A percentile compares a stretch with the other conserved stretches of the same genome.
These are phyloP conservation scores for Parascedosporium putredinis DNA, from an alignment of 2,329 filamentous ascomycete genomes.

Conservation along the genomic window DNA sequence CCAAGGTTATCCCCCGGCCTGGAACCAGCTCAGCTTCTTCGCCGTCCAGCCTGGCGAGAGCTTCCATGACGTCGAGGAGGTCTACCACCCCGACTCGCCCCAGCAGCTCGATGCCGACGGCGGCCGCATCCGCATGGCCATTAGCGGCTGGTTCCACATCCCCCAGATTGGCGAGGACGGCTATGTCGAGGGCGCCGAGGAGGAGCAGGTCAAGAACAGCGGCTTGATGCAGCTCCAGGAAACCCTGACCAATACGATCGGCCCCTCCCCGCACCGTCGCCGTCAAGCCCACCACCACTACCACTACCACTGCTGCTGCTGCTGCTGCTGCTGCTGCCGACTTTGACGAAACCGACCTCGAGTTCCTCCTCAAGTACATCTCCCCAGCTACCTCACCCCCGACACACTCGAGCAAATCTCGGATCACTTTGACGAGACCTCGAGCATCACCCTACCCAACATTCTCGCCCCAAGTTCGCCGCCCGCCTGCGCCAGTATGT, in stretches of 20 bases:
- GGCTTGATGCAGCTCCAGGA: conserved; percentile 83
- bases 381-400: conserved; percentile 84
- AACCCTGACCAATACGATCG: conserved; percentile 83
- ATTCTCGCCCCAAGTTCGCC: conserved; percentile 75
- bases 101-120: conserved; percentile 57
- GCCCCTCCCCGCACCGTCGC: conserved; percentile 53
- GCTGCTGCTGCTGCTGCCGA: conserved; percentile 38
- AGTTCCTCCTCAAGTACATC: conserved; percentile 85
- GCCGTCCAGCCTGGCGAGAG: conserved; percentile 97
- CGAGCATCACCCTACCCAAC: conserved; percentile 68
- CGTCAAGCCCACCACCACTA: conserved; percentile 19
- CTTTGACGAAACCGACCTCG: conserved; percentile 68
- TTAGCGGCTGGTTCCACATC: conserved; percentile 98
- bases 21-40: conserved; percentile 97
- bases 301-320: conserved; percentile 33
- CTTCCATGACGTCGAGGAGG: conserved; percentile 98
- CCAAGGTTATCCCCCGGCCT: conserved; percentile 85
- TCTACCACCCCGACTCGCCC: conserved; percentile 60
- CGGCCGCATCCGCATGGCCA: conserved; percentile 84
- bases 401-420: conserved; percentile 78
- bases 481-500: conserved; percentile 61
- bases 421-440: conserved; percentile 71
- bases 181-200: conserved; percentile 78
- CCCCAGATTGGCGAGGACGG: conserved; percentile 90
- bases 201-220: conserved; percentile 79